These are phyloP conservation scores for Myxozyma sirexii DNA, from an alignment of 805 yeast species.

Conservation along the genomic window DNA sequence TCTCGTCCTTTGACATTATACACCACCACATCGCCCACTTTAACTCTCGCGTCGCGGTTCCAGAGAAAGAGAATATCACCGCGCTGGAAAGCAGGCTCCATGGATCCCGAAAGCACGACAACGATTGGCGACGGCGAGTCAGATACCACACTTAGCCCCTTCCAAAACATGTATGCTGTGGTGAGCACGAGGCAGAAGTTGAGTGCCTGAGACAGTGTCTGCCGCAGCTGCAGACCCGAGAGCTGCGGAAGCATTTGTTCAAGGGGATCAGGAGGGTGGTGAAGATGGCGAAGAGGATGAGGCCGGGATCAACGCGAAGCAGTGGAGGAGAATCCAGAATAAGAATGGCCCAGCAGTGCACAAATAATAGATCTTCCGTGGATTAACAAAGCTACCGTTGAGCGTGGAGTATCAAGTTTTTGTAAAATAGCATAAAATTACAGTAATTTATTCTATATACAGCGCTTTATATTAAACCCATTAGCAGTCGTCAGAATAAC, in stretches of 20 bases:
- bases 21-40: constrained; percentile 92
- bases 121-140: constrained; percentile 92
- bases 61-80: constrained; percentile 91
- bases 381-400: too few species aligned
- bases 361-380: too few species aligned
- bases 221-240: constrained; percentile 46
- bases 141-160: constrained; percentile 70
- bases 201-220: constrained; percentile 56
- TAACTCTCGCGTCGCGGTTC: constrained; percentile 70
- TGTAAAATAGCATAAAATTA: too few species aligned
- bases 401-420: too few species aligned
- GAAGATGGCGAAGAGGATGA: too few species aligned
- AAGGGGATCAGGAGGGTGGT: not conserved
- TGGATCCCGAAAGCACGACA: constrained; percentile 95
- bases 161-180: constrained; percentile 92
- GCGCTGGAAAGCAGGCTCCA: constrained; percentile 99
- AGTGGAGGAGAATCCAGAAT: too few species aligned
- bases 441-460: too few species aligned
- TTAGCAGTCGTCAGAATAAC: too few species aligned
- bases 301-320: too few species aligned
- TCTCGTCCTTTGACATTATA: constrained; percentile 71
- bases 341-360: too few species aligned
- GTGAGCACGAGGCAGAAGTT: constrained; percentile 78
- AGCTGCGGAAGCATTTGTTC: constrained; percentile 20
- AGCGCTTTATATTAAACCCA: too few species aligned